A percentile compares a stretch with the other conserved stretches of the same genome.
phyloP scores from a whole-genome alignment of 257 asterid species.

The Solanum verrucosum region DNA sequence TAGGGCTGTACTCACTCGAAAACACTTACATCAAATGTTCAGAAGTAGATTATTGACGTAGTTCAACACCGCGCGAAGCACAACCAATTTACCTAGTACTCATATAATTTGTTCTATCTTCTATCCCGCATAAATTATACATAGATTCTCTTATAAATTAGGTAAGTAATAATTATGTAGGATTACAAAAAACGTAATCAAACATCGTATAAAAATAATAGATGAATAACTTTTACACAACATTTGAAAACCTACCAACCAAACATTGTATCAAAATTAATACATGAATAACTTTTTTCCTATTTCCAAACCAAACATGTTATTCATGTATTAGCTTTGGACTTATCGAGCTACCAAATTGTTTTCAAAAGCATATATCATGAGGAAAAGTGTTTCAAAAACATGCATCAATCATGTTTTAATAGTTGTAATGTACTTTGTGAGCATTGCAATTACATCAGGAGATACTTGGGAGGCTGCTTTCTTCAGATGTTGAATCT shows the following conservation, averaged over 20 bases:
- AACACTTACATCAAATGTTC: not conserved
- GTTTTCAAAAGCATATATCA: not conserved
- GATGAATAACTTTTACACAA: not conserved
- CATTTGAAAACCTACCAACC: not conserved
- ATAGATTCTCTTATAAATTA: not conserved
- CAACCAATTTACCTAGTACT: not conserved
- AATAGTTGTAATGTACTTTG: slow-evolving; percentile 27
- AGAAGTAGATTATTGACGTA: not conserved
- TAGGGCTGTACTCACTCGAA: not conserved
- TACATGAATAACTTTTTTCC: not conserved
- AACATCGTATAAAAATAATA: too few relatives aligned
- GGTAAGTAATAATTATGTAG: too few relatives aligned
- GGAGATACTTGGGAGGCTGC: slow-evolving; percentile 42
- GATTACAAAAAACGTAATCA: not conserved
- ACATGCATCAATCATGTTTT: slow-evolving; percentile 11
- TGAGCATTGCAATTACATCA: slow-evolving; percentile 47
- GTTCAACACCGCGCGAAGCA: not conserved
- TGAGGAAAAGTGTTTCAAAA: not conserved
- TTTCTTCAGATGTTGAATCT: slow-evolving; percentile 40
- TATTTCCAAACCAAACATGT: not conserved
- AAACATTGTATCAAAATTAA: too few relatives aligned
- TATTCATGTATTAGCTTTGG: not conserved
- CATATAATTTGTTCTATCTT: not conserved
- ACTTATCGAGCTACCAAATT: not conserved
- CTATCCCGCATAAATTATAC: not conserved